Percentiles rank a stretch among this genome's conserved stretches.
Evolutionary conservation across 2,329 filamentous ascomycete species (phyloP).

Genomic region (Fusarium kyushuense): DNA sequence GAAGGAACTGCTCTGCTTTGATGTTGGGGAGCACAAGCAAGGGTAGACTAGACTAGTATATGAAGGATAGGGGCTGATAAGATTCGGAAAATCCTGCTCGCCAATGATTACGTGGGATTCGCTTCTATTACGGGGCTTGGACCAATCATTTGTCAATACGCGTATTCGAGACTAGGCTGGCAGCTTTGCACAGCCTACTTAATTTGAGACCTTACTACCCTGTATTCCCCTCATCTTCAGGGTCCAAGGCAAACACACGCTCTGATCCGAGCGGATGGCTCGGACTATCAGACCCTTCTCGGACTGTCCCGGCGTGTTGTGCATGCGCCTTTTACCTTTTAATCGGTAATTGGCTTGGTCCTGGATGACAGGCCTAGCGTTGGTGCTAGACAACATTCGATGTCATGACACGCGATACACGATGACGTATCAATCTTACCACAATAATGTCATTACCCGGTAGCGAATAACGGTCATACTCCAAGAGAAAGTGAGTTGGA

Average conservation of each 20-base stretch:
- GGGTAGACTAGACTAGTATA: not conserved
- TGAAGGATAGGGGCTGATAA: slow-evolving; percentile 10
- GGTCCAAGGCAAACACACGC: too few species aligned
- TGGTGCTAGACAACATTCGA: not conserved
- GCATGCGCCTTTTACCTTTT: not conserved
- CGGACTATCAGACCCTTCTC: not conserved
- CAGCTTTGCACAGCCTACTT: not conserved
- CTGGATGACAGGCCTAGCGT: not conserved
- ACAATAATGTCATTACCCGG: too few species aligned
- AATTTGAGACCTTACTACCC: not conserved
- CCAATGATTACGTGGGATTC: slow-evolving; percentile 12
- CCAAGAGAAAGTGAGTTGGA: too few species aligned
- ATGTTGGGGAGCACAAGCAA: not conserved
- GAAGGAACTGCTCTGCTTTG: not conserved
- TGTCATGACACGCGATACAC: too few species aligned
- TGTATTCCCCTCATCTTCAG: not conserved
- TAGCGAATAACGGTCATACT: too few species aligned
- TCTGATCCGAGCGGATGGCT: not conserved
- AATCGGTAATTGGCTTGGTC: not conserved
- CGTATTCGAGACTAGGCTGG: not conserved
- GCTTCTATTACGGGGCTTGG: not conserved
- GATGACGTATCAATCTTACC: too few species aligned
- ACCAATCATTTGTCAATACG: not conserved
- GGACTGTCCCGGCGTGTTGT: not conserved
- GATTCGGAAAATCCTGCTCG: slow-evolving; percentile 5